Conservation (phyloP, 352 stramenopile species). For the Pythium phragmiticola region DNA sequence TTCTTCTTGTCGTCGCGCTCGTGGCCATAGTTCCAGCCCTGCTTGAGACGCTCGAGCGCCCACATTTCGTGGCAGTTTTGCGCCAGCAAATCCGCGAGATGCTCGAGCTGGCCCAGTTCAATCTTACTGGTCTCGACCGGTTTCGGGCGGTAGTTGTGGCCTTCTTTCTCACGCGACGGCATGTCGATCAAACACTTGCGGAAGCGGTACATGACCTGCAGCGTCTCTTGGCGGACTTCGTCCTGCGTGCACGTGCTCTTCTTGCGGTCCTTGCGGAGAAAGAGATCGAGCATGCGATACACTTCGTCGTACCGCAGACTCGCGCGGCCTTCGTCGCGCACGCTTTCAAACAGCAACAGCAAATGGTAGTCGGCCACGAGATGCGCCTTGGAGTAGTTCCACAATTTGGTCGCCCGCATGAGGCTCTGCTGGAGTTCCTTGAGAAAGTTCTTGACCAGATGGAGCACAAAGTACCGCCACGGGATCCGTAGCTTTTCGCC, state of each 20-base stretch:
- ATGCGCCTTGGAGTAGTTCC: slow-evolving; percentile 75
- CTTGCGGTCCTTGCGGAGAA: slow-evolving; percentile 76
- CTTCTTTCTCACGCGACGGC: slow-evolving; percentile 86
- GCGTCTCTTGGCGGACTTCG: slow-evolving; percentile 69
- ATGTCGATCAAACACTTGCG: slow-evolving; percentile 87
- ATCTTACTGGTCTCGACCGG: slow-evolving; percentile 76
- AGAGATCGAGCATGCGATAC: slow-evolving; percentile 82
- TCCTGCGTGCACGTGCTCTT: slow-evolving; percentile 64
- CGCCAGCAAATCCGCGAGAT: slow-evolving; percentile 72
- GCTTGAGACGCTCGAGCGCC: slow-evolving; percentile 79
- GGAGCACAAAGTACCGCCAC: slow-evolving; percentile 63
- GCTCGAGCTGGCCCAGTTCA: slow-evolving; percentile 69
- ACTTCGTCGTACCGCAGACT: slow-evolving; percentile 86
- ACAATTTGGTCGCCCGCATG: slow-evolving; percentile 78
- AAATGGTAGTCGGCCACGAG: slow-evolving; percentile 86
- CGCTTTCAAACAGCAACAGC: slow-evolving; percentile 71
- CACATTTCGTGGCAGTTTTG: slow-evolving; percentile 89
- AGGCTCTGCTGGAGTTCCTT: slow-evolving; percentile 75
- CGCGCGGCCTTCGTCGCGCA: slow-evolving; percentile 64
- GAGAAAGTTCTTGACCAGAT: slow-evolving; percentile 64
- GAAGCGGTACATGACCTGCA: slow-evolving; percentile 90
- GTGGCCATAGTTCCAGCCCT: slow-evolving; percentile 76
- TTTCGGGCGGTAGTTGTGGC: slow-evolving; percentile 85
- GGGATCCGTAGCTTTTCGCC: slow-evolving; percentile 85
- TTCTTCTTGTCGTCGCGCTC: slow-evolving; percentile 75